Evolutionary conservation across 108 stramenopile species (phyloP).

Genomic region (Skeletonema potamos): DNA sequence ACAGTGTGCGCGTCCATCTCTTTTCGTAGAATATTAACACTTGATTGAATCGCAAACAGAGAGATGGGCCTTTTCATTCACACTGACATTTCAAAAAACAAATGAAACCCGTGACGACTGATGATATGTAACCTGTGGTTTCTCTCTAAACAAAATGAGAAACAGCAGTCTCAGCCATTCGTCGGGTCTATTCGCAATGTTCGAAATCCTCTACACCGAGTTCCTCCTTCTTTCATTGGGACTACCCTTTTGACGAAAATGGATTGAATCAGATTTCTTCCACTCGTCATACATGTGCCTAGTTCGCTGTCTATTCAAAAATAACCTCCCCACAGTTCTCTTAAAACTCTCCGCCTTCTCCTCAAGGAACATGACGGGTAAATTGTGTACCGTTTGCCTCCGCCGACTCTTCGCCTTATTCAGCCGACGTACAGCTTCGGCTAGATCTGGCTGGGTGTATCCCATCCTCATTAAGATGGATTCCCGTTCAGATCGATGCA

Average conservation of each 20-base stretch:
- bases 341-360: conserved; percentile 47
- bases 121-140: not conserved
- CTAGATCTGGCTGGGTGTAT: conserved; percentile 49
- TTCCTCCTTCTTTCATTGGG: not conserved
- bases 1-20: not conserved
- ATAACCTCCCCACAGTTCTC: conserved; percentile 22
- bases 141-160: not conserved
- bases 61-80: not conserved
- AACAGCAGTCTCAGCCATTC: not conserved
- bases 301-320: conserved; percentile 31
- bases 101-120: not conserved
- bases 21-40: not conserved
- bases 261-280: conserved; percentile 4
- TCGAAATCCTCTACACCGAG: not conserved
- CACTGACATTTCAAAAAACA: not conserved
- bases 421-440: conserved; percentile 39
- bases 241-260: not conserved
- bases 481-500: conserved; percentile 57
- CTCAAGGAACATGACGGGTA: conserved; percentile 49
- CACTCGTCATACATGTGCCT: conserved; percentile 42
- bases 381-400: conserved; percentile 59
- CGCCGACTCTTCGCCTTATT: conserved; percentile 64
- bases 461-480: conserved; percentile 49
- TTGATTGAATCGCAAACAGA: not conserved
- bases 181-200: not conserved